Conservation (phyloP, 495 filamentous ascomycete species). For the Coniosporium apollinis region DNA sequence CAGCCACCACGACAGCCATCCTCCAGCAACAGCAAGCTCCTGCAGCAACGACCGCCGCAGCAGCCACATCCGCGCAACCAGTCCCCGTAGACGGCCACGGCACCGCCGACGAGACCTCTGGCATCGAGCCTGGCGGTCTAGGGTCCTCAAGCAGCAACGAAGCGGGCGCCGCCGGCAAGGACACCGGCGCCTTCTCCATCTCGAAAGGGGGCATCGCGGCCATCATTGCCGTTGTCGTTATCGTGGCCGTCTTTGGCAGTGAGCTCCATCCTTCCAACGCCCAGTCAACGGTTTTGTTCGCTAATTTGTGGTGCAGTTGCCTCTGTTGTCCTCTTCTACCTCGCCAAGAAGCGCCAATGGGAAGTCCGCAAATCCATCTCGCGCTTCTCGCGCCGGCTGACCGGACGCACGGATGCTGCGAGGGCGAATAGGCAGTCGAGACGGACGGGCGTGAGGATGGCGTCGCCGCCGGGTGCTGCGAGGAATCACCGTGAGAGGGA, state of each 20-base stretch:
- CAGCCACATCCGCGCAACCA: background rate
- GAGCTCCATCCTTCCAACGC: background rate
- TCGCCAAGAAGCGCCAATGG: constrained; percentile 38
- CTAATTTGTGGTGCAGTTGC: background rate
- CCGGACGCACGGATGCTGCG: no score
- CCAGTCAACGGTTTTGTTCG: background rate
- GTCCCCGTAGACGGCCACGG: background rate
- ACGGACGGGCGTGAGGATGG: no score
- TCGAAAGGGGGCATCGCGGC: constrained; percentile 43
- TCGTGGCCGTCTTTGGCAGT: constrained; percentile 40
- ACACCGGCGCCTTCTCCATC: constrained; percentile 32
- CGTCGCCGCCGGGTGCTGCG: no score
- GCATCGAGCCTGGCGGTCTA: no score
- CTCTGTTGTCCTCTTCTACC: constrained; percentile 25
- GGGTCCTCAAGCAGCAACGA: constrained; percentile 11
- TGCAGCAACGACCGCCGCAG: background rate
- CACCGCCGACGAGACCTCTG: background rate
- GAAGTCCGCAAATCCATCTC: constrained; percentile 30
- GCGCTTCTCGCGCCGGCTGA: constrained; percentile 29
- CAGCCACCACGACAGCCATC: background rate
- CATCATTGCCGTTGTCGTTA: constrained; percentile 42
- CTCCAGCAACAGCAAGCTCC: background rate
- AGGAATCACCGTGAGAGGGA: no score
- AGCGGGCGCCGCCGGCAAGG: constrained; percentile 38
- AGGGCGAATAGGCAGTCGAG: no score